These are phyloP conservation scores for Cinnamomum chago DNA, from an alignment of 164 flowering plant species.

Conservation along the genomic window DNA sequence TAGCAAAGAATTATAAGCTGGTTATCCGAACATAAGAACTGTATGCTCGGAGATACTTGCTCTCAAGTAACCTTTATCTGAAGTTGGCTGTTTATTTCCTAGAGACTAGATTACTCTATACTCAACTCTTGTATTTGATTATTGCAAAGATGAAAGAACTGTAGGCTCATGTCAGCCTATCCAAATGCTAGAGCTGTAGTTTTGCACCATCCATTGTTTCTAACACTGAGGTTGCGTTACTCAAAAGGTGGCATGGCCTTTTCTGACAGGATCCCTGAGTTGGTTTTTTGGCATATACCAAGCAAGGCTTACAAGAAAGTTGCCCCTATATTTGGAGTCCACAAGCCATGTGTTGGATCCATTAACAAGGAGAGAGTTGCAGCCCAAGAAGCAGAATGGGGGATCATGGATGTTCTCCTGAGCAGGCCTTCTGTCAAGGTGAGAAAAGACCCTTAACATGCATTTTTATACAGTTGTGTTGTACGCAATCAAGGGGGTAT, in stretches of 20 bases:
- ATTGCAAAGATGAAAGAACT: no score
- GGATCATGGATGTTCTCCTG: slow-evolving; percentile 65
- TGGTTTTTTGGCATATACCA: slow-evolving; percentile 93
- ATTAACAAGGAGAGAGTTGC: slow-evolving; percentile 73
- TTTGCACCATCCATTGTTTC: no score
- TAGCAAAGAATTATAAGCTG: no score
- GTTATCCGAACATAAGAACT: no score
- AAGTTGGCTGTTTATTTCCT: no score
- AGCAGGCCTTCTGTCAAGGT: slow-evolving; percentile 76
- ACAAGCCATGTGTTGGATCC: slow-evolving; percentile 74
- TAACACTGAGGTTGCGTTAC: neutral
- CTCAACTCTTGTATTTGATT: no score
- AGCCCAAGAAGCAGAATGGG: slow-evolving; percentile 70
- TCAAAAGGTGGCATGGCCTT: no score
- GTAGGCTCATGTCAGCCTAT: no score
- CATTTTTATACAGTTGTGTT: neutral
- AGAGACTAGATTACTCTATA: no score
- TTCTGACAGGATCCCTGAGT: slow-evolving; percentile 60
- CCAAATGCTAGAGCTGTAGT: no score
- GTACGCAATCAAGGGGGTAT: neutral
- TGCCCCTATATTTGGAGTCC: slow-evolving; percentile 44
- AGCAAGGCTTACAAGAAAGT: slow-evolving; percentile 59
- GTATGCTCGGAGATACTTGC: no score
- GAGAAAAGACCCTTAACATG: neutral
- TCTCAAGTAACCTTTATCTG: no score